Percentiles rank a stretch among this genome's conserved stretches.
phyloP scores from a whole-genome alignment of 1,284 basidiomycete genomes.

The Cryptococcus amylolentus region DNA sequence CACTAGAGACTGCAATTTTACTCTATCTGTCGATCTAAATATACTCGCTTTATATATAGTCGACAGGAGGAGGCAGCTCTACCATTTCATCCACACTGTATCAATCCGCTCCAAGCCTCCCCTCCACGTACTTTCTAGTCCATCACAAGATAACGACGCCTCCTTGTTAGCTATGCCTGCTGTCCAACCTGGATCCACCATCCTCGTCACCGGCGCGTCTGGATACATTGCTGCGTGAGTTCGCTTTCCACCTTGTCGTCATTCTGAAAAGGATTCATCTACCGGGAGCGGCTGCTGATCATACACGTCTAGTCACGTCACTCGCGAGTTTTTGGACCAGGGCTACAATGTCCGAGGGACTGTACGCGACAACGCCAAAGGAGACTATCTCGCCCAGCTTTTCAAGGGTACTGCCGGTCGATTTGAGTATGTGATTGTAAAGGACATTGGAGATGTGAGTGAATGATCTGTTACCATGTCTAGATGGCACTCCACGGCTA shows the following conservation, averaged over 20 bases:
- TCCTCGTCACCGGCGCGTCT: constrained; percentile 9
- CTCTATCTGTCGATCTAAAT: too few relatives aligned
- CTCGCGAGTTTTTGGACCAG: constrained; percentile 28
- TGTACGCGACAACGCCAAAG: constrained; percentile 57
- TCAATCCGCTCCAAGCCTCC: background rate
- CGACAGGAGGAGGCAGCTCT: too few relatives aligned
- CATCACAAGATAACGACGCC: too few relatives aligned
- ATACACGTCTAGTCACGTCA: constrained; percentile 24
- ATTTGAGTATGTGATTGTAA: constrained; percentile 57
- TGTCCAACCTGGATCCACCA: constrained; percentile 5
- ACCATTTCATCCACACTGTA: background rate
- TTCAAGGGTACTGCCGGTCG: constrained; percentile 53
- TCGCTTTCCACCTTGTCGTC: background rate
- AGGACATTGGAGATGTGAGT: constrained; percentile 58
- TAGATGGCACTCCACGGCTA: too few relatives aligned
- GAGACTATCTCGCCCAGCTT: constrained; percentile 53
- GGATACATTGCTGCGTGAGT: constrained; percentile 16
- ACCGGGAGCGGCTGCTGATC: too few relatives aligned
- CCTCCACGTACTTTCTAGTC: background rate
- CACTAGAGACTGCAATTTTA: too few relatives aligned
- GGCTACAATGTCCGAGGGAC: constrained; percentile 56
- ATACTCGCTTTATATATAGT: too few relatives aligned
- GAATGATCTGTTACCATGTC: background rate
- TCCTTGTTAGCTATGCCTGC: too few relatives aligned
- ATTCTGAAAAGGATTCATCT: too few relatives aligned